Base-by-base conservation (phyloP, 495 filamentous ascomycete species). In the Poronia punctata region DNA sequence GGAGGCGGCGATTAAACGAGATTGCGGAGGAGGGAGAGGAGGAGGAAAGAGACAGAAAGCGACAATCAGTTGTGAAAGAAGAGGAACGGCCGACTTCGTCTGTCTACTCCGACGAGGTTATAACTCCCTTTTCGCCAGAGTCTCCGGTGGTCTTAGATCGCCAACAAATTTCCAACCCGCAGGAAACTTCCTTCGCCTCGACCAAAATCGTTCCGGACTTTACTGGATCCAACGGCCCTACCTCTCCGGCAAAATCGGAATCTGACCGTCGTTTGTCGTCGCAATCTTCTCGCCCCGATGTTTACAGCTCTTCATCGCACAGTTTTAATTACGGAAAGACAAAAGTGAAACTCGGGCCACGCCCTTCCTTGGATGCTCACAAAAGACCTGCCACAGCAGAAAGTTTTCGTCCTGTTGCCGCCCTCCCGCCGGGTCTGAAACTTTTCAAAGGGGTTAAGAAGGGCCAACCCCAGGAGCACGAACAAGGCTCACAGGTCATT, bases 21-120 rank as follows among this genome's bases (percentile, higher is more conserved):
- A 97, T 95, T 55, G 80, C 83, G 34, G 92, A 96, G 58, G 92
- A 98, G 32, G 68, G 70, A 35, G 79, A 82, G 46, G 78, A 84
- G 31, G 68, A 70, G 22, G 68, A 71, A 40, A 58, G 65, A 35
- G 65, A 66, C 18, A 60, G 55, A 24, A 74, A 73, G 48, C 60
- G 65, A 49, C 67, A 71, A 39, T 72, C 69, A 3, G 40, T 64
- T 2, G 60, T 65, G n/a, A 59, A 62, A 24, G 65, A 71, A 34
- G 59, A 67, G 27, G 58, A 55, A 17, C 54, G 40, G 12, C 43
- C 43, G 14, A 39, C 48, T 36, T 58, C 54, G 27, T 55, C 54
- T 33, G 37, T 52, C 17, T 52, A 58, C 32, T 55, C 55, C n/a
- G 42, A 46, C 26, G 12, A 29, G 22, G 31, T 32, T 12, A 35